Evolutionary conservation across 306 rosid species (phyloP).

Genomic region (Acacia crassicarpa): DNA sequence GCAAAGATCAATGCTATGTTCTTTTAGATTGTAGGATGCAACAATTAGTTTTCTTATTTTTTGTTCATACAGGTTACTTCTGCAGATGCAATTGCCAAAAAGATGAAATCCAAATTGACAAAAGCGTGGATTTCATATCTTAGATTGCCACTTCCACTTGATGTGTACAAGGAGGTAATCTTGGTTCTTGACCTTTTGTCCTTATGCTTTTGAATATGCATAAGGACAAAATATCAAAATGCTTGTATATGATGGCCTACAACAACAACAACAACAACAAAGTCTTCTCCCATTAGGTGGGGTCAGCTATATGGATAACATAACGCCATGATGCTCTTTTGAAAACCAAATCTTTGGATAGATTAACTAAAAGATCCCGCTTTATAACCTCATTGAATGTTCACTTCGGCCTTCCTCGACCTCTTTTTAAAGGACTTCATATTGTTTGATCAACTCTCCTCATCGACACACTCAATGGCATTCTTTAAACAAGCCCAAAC

Average conservation of each 20-base stretch:
- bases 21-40: background rate
- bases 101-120: slow-evolving; percentile 76
- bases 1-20: slow-evolving; percentile 19
- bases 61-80: slow-evolving; percentile 52
- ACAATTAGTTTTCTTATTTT: slow-evolving; percentile 18
- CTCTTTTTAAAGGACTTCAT: too few species aligned
- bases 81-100: slow-evolving; percentile 58
- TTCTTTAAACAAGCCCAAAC: too few species aligned
- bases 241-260: background rate
- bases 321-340: too few species aligned
- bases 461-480: too few species aligned
- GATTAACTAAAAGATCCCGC: too few species aligned
- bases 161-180: slow-evolving; percentile 89
- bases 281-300: too few species aligned
- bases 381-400: too few species aligned
- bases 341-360: too few species aligned
- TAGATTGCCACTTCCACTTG: slow-evolving; percentile 85
- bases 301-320: too few species aligned
- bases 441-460: too few species aligned
- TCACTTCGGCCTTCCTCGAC: too few species aligned
- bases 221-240: background rate
- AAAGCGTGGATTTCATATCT: slow-evolving; percentile 89
- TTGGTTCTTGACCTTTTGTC: background rate
- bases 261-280: too few species aligned
- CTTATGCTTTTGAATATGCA: slow-evolving; percentile 15